Evolutionary conservation across 352 stramenopile genomes (phyloP).

Genomic region (Pythium plurisporium): DNA sequence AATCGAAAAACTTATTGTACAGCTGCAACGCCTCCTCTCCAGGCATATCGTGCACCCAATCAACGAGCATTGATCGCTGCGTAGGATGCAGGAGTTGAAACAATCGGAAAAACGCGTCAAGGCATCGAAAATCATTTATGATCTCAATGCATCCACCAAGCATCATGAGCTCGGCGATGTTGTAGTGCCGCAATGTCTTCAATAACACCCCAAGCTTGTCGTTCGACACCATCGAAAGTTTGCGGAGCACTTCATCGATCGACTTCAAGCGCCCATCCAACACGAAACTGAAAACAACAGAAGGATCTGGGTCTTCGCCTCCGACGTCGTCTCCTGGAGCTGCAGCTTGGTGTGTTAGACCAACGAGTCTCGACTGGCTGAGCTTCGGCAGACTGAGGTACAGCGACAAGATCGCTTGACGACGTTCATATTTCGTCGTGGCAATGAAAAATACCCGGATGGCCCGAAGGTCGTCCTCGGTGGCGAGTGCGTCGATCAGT

Average conservation of each 20-base stretch:
- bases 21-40: constrained; percentile 27
- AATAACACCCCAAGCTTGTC: constrained; percentile 26
- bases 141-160: constrained; percentile 44
- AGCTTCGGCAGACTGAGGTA: constrained; percentile 38
- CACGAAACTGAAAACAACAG: constrained; percentile 48
- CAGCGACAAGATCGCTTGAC: constrained; percentile 32
- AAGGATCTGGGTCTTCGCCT: background rate
- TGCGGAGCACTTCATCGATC: constrained; percentile 41
- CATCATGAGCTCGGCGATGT: constrained; percentile 28
- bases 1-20: constrained; percentile 40
- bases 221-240: constrained; percentile 30
- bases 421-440: constrained; percentile 30
- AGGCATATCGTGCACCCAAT: constrained; percentile 44
- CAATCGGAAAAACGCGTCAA: constrained; percentile 31
- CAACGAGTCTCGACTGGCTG: constrained; percentile 24
- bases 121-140: constrained; percentile 19
- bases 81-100: constrained; percentile 29
- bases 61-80: constrained; percentile 29
- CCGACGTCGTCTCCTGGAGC: background rate
- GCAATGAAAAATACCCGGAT: constrained; percentile 40
- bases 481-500: constrained; percentile 41
- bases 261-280: constrained; percentile 32
- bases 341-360: background rate
- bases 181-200: constrained; percentile 23
- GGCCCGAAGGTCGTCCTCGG: constrained; percentile 17